Evolutionary conservation across 2,329 filamentous ascomycete genomes (phyloP), one percentile per base, ranked within the genome.

Genomic region (Botryosphaeria dothidea): DNA sequence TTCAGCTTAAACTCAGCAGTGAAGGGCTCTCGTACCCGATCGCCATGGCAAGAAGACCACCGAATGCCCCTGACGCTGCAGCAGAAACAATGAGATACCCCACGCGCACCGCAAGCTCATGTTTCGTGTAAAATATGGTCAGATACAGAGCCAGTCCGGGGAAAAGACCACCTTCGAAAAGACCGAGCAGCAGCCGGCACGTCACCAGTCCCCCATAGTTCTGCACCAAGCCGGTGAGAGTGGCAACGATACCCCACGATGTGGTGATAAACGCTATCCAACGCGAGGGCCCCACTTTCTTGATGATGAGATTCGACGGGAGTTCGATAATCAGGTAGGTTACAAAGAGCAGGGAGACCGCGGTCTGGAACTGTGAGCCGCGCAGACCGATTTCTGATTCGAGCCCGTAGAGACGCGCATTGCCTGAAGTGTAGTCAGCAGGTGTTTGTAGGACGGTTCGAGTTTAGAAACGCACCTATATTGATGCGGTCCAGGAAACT

Each of bases 401-500:
- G 54, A 92, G 70, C 1, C 83, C 82, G 69, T 90, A 90, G 4
- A 91, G 80, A 4, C 76, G 74, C 11, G 89, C 89, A 78, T 91
- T 91, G 61, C 88, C 88, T 48, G 8, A 2, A 13, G 6, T 2
- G 5, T 11, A 15, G 19, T 48, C 3, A 48, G 19, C 21, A 9
- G 21, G 21, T 1, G 21, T 5, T 48, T 48, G 8, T 8, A 4
- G 19, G 2, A n/a, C n/a, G n/a, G n/a, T n/a, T n/a, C n/a, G n/a
- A n/a, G n/a, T n/a, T n/a, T n/a, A 8, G 45, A 48, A 23, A 27
- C 8, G 21, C 11, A 48, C 45, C 45, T 67, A 92, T 92, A 72
- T 92, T 92, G 61, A 91, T 88, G 85, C 90, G 82, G 73, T 92
- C 91, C 11, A 93, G 78, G 73, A 93, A 93, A 69, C 88, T 90